Evolutionary conservation across 2,329 filamentous ascomycete genomes (phyloP), one percentile per base, ranked within the genome.

Genomic region (Paraphoma sp.): DNA sequence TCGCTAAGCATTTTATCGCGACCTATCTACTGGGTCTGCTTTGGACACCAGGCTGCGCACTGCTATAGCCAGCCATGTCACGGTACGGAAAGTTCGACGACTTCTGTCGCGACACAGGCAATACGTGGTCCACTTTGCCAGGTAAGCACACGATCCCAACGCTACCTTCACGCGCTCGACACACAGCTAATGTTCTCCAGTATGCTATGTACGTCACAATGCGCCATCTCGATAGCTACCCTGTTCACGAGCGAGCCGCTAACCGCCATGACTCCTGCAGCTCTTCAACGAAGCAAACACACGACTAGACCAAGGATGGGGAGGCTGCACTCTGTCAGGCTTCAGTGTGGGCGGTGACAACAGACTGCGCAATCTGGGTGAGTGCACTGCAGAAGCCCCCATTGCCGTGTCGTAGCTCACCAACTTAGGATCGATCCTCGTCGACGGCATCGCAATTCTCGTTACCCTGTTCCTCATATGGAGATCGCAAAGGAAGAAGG

Each of bases 401-500:
- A 54, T 53, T 46, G 12, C 23, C 23, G 45, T 29, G 47, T 10
- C 40, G 14, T 18, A 42, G 46, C 62, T 81, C 55, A 81, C 70
- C 18, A 14, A 28, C 38, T 50, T 66, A 92, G 90, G 95, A n/a
- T 96, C 93, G 7, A 97, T 99, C 73, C 65, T 99, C 45, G 76
- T 98, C 41, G 90, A 87, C 60, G 92, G 84, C 60, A 76, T 96
- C 62, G 92, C 93, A 41, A 93, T 99, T 66, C 70, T 86, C 18
- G 80, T 85, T 8, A 82, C 89, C 4, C 71, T 80, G 10, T 88
- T 89, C 66, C 81, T 99, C 55, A 70, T 98, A 76, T 86, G 89
- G 79, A 85, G 87, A 65, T 96, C 95, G 17, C 91, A 98, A 70
- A 87, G 86, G 75, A 98, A 99, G 81, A 89, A 90, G 77, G 95